Base-by-base conservation (phyloP, 2,329 filamentous ascomycete genomes). In the Aspergillus chevalieri region DNA sequence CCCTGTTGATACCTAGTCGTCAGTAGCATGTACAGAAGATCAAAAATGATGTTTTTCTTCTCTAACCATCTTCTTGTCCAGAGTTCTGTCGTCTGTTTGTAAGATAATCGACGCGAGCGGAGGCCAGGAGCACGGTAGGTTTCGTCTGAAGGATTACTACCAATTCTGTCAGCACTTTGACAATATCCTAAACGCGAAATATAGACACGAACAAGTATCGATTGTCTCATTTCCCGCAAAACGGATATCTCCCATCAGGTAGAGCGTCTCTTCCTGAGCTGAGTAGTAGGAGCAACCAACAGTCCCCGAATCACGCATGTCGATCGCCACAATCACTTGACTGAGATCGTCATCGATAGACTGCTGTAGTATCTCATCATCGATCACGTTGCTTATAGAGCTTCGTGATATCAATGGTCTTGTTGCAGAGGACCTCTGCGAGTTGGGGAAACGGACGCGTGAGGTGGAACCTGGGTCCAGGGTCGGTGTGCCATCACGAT, bases 241-340 rank as follows among this genome's bases (percentile, higher is more conserved):
- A 14, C 80, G 76, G 8, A 88, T 77, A 57, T 96, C 91, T 63
- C 92, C 84, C 63, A 94, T 83, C 41, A 95, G 76, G 51, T 81
- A 85, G 3, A 96, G 68, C 33, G 77, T 82, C 60, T 87, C 84
- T 36, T 89, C 82, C 22, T 78, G 72, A 5, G 84, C 83, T 43
- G 85, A 74, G 63, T 92, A 95, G 63, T 92, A 95, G 43, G 88
- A 85, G 65, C 90, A 96, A 0, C 92, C 92, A 15, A 95, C 76
- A 0, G 79, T 83, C 1, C 80, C 83, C 26, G 81, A 78, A n/a
- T 84, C 79, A 53, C 79, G 82, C 65, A 92, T 76, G 51, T 94
- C 84, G 21, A 95, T 74, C 1, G 89, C 87, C 82, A 95, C 88
- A 50, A 95, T 79, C 22, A 89, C 71, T 62, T 93, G 87, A 49